Percentiles rank a stretch among this genome's conserved stretches.
Evolutionary conservation across 163 green algal species (phyloP).

Genomic region (Coccomyxa subellipsoidea): DNA sequence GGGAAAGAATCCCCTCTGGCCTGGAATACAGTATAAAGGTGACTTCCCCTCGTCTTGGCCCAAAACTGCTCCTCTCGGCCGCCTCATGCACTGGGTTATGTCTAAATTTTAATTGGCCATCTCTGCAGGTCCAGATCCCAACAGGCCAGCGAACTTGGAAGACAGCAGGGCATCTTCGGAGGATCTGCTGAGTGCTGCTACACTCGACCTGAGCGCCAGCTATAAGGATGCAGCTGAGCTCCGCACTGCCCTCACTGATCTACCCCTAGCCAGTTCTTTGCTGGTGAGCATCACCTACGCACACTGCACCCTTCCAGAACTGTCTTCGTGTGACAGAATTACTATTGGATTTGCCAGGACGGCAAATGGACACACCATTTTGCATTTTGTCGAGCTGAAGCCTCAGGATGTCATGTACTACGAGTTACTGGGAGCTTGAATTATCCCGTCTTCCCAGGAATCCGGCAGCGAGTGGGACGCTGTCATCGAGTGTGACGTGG

Average conservation of each 20-base stretch:
- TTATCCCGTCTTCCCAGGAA: too few relatives aligned
- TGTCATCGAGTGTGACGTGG: conserved; percentile 39
- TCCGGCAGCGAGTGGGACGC: neutral
- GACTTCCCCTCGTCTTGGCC: neutral
- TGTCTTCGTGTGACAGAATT: too few relatives aligned
- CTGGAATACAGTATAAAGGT: conserved; percentile 34
- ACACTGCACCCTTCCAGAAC: too few relatives aligned
- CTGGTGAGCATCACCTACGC: neutral
- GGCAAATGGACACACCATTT: too few relatives aligned
- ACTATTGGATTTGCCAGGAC: too few relatives aligned
- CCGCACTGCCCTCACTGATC: neutral
- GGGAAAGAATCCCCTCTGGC: conserved; percentile 39
- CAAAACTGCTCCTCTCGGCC: too few relatives aligned
- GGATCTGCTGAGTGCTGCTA: neutral
- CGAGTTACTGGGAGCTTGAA: too few relatives aligned
- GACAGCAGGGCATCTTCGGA: neutral
- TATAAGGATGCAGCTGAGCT: neutral
- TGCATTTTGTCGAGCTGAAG: too few relatives aligned
- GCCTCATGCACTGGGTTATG: too few relatives aligned
- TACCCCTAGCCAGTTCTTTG: neutral
- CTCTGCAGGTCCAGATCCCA: neutral
- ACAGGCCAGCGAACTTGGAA: neutral
- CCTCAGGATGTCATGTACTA: too few relatives aligned
- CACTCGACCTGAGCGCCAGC: neutral
- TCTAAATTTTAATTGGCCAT: too few relatives aligned